Evolutionary conservation across 1,284 basidiomycete genomes (phyloP), one percentile per base, ranked within the genome.

Genomic region (Cryptococcus amylolentus): DNA sequence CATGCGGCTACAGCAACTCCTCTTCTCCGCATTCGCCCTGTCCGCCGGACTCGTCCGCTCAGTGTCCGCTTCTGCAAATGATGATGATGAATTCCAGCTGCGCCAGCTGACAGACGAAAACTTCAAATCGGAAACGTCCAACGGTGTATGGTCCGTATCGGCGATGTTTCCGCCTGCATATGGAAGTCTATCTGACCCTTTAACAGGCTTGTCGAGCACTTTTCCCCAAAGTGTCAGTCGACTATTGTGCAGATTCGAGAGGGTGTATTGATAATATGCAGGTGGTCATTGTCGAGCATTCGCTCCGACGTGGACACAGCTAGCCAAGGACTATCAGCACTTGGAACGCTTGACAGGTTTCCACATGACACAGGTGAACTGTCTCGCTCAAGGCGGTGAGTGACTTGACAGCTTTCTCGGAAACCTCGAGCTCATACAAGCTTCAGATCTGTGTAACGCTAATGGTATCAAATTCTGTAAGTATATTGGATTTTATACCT

Each of bases 331-430:
- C 39, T 84, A 84, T 55, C 80, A 84, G 57, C 72, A 76, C 44
- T 79, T 82, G 40, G 75, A 81, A 41, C 74, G 83, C 66, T 81
- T 86, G 9, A 64, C 73, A 0, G 80, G 81, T 9, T 84, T 95
- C 12, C 82, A 84, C 54, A 81, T 93, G 57, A 91, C 88, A 0
- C 91, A 92, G 70, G 86, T 96, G 44, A 86, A 95, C 75, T 96
- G 93, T 70, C 81, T 86, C 0, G 81, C 87, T 4, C 81, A 91
- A 70, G 90, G 90, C 68, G 91, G 91, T 88, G 60, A 61, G 87
- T 78, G 41, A 10, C 10, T n/a, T 16, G 48, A 16, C 35, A 23
- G 38, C 5, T 45, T 44, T 39, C 4, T 12, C 14, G 38, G 14
- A 20, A 20, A 39, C 38, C 48, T 58, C 16, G 52, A 27, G 9